Evolutionary conservation across 345 rosid genomes (phyloP).

Genomic region (Stellera chamaejasme): DNA sequence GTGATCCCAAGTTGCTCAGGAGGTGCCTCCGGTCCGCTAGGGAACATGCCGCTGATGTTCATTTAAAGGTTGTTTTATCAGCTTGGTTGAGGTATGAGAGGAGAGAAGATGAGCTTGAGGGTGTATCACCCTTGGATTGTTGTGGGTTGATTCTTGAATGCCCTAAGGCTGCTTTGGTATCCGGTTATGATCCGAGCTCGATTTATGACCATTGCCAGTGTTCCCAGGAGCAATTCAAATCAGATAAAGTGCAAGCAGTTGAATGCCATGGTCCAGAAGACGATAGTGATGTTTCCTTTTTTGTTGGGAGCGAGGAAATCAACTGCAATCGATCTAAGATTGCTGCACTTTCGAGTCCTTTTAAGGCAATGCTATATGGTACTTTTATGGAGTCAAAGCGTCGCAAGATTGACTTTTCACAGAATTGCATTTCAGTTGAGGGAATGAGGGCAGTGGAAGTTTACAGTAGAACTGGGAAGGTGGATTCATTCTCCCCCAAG

Average conservation of each 20-base stretch:
- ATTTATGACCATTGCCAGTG: conserved; percentile 39
- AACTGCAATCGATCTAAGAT: conserved; percentile 48
- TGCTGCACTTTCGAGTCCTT: conserved; percentile 67
- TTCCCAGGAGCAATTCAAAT: conserved; percentile 10
- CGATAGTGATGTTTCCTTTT: conserved; percentile 39
- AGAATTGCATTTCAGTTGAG: conserved; percentile 45
- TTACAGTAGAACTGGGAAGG: conserved; percentile 58
- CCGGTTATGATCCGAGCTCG: conserved; percentile 37
- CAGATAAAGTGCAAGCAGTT: conserved; percentile 11
- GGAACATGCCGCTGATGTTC: conserved; percentile 57
- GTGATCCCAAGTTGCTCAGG: conserved; percentile 73
- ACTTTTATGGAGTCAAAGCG: conserved; percentile 54
- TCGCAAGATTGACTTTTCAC: conserved; percentile 51
- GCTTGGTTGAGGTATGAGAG: conserved; percentile 86
- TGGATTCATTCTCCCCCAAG: conserved; percentile 46
- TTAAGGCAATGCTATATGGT: conserved; percentile 80
- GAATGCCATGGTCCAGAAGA: conserved; percentile 33
- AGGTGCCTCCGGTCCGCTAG: conserved; percentile 65
- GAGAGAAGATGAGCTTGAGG: conserved; percentile 63
- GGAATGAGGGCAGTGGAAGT: conserved; percentile 73
- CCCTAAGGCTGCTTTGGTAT: conserved; percentile 39
- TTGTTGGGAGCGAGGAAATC: conserved; percentile 45
- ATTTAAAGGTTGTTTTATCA: conserved; percentile 66
- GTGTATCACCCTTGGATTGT: conserved; percentile 47
- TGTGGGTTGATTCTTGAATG: conserved; percentile 50